Evolutionary conservation across 2,329 filamentous ascomycete genomes (phyloP), one percentile per base, ranked within the genome.

Genomic region (Epichloe amarillans): DNA sequence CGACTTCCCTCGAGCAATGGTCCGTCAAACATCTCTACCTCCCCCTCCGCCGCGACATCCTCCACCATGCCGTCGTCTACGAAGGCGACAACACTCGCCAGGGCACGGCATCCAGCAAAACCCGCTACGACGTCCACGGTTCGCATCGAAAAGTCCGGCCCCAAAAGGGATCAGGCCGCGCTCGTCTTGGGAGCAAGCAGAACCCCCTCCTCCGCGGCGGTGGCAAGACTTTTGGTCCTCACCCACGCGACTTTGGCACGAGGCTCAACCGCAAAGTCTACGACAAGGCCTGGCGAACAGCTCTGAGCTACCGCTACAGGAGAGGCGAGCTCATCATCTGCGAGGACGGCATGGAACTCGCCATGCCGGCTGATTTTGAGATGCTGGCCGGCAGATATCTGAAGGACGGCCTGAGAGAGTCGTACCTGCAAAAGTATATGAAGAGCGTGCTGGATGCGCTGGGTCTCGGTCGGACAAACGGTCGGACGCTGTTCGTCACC

Each of bases 211-310:
- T 88, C 41, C 76, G 77, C 55, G 93, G 93, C 56, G 93, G 93
- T 68, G 91, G 89, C 68, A 91, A 94, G 60, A 74, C 82, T 0
- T 88, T 89, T 62, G 93, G 93, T n/a, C 93, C 93, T 30, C 83
- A 90, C 60, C 90, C 90, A 26, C 79, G 93, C 65, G 88, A 97
- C 70, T 98, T 98, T 64, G 80, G 80, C 53, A 94, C 90, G 21
- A 77, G 78, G 15, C 74, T 98, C 50, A 89, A 85, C 60, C 77
- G 78, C 64, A 97, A 97, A 72, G 80, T 95, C 46, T 98, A 98
- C 72, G 90, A 97, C 69, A 76, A 94, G 60, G 93, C 93, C 10
- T 97, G 88, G 88, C 82, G 93, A 64, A 97, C 86, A 42, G 93
- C 93, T 11, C 76, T 98, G 57, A 93, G 86, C 62, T 95, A 95